Evolutionary conservation across 2,329 filamentous ascomycete genomes (phyloP).

Genomic region (Cryphonectria carpinicola): DNA sequence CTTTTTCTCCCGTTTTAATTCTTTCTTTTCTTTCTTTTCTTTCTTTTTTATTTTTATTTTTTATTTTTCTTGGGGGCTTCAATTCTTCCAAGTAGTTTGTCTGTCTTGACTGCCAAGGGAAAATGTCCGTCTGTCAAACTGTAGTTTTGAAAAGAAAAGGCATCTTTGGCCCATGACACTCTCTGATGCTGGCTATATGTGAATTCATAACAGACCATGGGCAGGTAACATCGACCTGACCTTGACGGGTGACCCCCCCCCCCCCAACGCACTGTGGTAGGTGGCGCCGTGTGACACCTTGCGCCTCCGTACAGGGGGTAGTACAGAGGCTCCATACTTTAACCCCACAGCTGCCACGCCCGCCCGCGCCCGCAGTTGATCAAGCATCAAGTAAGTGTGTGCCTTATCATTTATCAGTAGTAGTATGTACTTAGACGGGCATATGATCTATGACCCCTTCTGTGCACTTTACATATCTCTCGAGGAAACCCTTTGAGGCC

Average conservation of each 20-base stretch:
- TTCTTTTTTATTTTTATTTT: neutral
- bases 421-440: neutral
- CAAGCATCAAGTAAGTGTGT: conserved; percentile 9
- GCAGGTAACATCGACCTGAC: neutral
- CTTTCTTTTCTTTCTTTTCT: neutral
- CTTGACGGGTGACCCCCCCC: neutral
- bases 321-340: neutral
- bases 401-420: conserved; percentile 12
- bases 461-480: neutral
- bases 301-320: neutral
- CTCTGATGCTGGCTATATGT: neutral
- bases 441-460: conserved; percentile 14
- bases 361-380: neutral
- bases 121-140: too few relatives aligned
- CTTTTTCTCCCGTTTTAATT: neutral
- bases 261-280: neutral
- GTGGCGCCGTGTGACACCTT: conserved; percentile 2
- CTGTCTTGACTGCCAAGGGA: too few relatives aligned
- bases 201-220: neutral
- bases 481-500: neutral
- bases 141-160: too few relatives aligned
- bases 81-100: too few relatives aligned
- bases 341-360: conserved; percentile 1
- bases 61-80: too few relatives aligned
- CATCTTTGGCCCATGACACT: too few relatives aligned